A percentile compares a stretch with the other conserved stretches of the same genome.
Evolutionary conservation across 371 early-diverging fungal genomes (phyloP).

Genomic region (Haplosporangium sp.): DNA sequence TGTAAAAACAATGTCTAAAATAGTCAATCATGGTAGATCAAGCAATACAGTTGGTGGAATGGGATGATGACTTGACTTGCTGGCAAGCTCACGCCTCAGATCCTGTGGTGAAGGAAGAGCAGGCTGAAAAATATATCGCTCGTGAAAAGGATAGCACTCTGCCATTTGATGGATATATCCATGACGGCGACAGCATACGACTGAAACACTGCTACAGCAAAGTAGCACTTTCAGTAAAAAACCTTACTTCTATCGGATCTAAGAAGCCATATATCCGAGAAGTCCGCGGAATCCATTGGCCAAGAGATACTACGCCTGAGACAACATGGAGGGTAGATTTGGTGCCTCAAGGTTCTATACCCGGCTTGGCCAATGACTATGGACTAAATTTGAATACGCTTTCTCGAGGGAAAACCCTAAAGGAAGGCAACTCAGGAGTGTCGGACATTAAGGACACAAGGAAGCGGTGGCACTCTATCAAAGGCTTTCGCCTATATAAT

Average conservation of each 20-base stretch:
- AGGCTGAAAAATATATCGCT: slow-evolving; percentile 12
- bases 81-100: slow-evolving; percentile 47
- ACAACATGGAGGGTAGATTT: slow-evolving; percentile 40
- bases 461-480: slow-evolving; percentile 52
- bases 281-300: slow-evolving; percentile 30
- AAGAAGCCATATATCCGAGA: slow-evolving; percentile 41
- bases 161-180: slow-evolving; percentile 34
- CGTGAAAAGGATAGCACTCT: slow-evolving; percentile 12
- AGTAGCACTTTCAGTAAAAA: slow-evolving; percentile 33
- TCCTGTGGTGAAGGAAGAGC: slow-evolving; percentile 10
- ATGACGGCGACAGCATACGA: slow-evolving; percentile 40
- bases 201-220: slow-evolving; percentile 43
- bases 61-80: slow-evolving; percentile 50
- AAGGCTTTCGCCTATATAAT: slow-evolving; percentile 44
- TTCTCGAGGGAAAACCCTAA: background rate
- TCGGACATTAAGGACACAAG: slow-evolving; percentile 11
- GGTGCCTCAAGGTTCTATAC: slow-evolving; percentile 25
- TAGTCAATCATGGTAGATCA: slow-evolving; percentile 21
- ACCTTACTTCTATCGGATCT: slow-evolving; percentile 35
- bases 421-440: background rate
- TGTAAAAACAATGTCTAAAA: no score
- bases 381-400: background rate
- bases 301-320: slow-evolving; percentile 25
- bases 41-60: slow-evolving; percentile 49
- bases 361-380: slow-evolving; percentile 28